phyloP scores from a whole-genome alignment of 495 filamentous ascomycete species.

The Penicillium lagena region DNA sequence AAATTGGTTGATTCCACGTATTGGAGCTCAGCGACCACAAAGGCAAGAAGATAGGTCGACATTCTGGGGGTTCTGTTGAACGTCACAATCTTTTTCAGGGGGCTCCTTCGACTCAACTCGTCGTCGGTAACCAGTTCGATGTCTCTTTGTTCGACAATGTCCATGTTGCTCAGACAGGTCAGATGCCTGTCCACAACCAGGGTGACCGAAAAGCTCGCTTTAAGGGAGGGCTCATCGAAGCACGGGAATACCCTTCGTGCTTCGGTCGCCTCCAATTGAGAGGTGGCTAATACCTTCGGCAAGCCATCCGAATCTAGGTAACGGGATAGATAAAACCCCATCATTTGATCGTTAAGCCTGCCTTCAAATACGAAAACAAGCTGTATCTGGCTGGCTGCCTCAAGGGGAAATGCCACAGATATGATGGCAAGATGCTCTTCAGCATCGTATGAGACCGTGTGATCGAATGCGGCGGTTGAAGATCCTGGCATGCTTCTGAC shows the following conservation, averaged over 20 bases:
- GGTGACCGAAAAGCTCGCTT: conserved; percentile 60
- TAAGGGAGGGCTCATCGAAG: conserved; percentile 68
- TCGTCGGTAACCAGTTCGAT: conserved; percentile 45
- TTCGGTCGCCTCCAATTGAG: conserved; percentile 64
- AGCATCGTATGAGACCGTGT: no score
- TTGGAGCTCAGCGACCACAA: conserved; percentile 62
- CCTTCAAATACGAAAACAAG: conserved; percentile 56
- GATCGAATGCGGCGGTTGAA: no score
- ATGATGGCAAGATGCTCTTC: no score
- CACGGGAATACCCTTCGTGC: conserved; percentile 61
- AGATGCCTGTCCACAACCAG: conserved; percentile 55
- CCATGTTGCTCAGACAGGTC: conserved; percentile 67
- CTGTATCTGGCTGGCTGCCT: conserved; percentile 52
- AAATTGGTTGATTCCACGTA: conserved; percentile 58
- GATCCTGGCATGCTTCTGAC: no score
- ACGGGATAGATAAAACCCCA: conserved; percentile 60
- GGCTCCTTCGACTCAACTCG: no score
- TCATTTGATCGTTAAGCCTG: conserved; percentile 61
- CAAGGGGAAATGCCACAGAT: no score
- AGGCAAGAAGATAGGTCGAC: conserved; percentile 65
- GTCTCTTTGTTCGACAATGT: conserved; percentile 51
- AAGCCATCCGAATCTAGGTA: conserved; percentile 53
- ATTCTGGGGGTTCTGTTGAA: conserved; percentile 62
- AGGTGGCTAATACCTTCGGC: conserved; percentile 54
- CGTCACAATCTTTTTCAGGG: conserved; percentile 58